Evolutionary conservation across 805 yeast species (phyloP).

Genomic region (Barnettozyma wickerhamii): DNA sequence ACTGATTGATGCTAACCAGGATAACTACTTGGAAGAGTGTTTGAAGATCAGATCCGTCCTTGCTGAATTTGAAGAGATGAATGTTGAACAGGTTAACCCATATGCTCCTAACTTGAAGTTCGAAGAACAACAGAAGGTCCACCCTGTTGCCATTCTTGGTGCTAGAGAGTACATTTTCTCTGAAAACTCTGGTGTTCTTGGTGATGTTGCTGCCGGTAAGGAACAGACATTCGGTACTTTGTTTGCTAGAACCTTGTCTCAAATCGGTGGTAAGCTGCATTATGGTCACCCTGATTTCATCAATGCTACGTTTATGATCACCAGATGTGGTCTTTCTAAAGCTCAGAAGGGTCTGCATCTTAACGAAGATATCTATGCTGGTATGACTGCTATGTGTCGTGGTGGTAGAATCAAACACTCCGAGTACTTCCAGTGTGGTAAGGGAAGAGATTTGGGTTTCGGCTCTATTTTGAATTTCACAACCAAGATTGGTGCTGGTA

Average conservation of each 20-base stretch:
- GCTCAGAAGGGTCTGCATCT: constrained; percentile 84
- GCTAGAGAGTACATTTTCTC: constrained; percentile 86
- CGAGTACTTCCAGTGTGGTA: constrained; percentile 87
- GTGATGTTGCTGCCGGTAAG: constrained; percentile 89
- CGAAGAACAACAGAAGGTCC: constrained; percentile 44
- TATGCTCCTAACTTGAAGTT: constrained; percentile 66
- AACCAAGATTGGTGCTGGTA: constrained; percentile 87
- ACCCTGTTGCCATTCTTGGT: constrained; percentile 83
- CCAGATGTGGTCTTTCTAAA: constrained; percentile 85
- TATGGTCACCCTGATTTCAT: constrained; percentile 88
- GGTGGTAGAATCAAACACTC: constrained; percentile 88
- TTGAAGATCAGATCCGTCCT: constrained; percentile 74
- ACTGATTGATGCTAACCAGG: constrained; percentile 84
- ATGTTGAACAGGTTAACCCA: constrained; percentile 74
- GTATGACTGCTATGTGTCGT: constrained; percentile 77
- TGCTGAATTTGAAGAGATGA: constrained; percentile 78
- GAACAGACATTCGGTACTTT: constrained; percentile 87
- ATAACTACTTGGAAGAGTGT: constrained; percentile 82
- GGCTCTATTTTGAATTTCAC: constrained; percentile 83
- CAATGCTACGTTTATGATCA: constrained; percentile 70
- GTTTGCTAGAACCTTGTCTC: constrained; percentile 78
- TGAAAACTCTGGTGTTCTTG: constrained; percentile 78
- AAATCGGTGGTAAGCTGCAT: constrained; percentile 81
- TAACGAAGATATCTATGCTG: constrained; percentile 87
- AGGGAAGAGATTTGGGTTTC: constrained; percentile 86